A percentile compares a stretch with the other conserved stretches of the same genome.
phyloP scores from a whole-genome alignment of 2,329 filamentous ascomycete species.

The Aspergillus flavus region DNA sequence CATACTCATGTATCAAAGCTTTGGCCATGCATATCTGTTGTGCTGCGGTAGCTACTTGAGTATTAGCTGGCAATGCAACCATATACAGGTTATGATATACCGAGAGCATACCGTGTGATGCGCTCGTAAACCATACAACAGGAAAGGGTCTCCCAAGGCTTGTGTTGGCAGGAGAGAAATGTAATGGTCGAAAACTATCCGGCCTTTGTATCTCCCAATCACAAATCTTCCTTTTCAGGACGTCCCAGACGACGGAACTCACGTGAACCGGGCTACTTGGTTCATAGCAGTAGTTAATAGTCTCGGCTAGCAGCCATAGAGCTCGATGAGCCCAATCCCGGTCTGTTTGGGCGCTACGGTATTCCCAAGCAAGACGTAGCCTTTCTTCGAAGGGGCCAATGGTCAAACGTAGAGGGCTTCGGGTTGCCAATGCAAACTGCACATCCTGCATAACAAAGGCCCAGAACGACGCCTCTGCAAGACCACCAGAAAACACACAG shows the following conservation, averaged over 20 bases:
- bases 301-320: constrained; percentile 38
- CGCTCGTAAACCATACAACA: constrained; percentile 35
- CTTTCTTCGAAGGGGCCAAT: constrained; percentile 35
- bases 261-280: constrained; percentile 22
- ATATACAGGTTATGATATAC: neutral
- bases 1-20: constrained; percentile 27
- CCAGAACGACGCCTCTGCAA: constrained; percentile 40
- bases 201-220: constrained; percentile 33
- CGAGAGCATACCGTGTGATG: constrained; percentile 33
- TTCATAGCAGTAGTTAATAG: constrained; percentile 37
- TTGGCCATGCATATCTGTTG: constrained; percentile 40
- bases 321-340: constrained; percentile 38
- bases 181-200: constrained; percentile 33
- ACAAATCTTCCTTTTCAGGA: constrained; percentile 28
- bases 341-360: constrained; percentile 27
- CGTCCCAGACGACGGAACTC: constrained; percentile 19
- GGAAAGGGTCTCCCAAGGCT: constrained; percentile 34
- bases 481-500: constrained; percentile 35
- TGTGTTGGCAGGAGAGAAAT: constrained; percentile 31
- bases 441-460: constrained; percentile 41
- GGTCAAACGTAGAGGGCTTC: constrained; percentile 34
- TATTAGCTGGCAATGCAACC: neutral
- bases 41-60: constrained; percentile 32
- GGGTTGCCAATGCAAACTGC: constrained; percentile 36
- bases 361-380: constrained; percentile 31